Evolutionary conservation across 2,329 filamentous ascomycete species (phyloP).

Genomic region (Calonectria honghensis): DNA sequence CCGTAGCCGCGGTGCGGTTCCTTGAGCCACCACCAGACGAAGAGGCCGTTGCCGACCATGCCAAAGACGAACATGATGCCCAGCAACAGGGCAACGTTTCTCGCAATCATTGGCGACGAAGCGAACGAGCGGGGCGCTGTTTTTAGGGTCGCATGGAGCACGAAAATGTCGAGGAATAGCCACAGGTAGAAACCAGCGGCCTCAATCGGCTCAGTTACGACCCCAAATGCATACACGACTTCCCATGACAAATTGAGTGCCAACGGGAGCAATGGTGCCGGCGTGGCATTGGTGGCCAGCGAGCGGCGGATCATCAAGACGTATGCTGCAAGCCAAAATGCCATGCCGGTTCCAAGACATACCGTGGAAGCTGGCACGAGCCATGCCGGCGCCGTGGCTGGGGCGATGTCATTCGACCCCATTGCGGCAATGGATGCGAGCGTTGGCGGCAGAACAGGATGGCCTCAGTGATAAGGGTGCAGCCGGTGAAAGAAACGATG

Average conservation of each 20-base stretch:
- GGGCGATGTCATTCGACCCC: slow-evolving; percentile 63
- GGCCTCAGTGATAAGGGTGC: slow-evolving; percentile 24
- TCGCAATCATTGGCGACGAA: slow-evolving; percentile 63
- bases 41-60: slow-evolving; percentile 62
- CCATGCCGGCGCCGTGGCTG: slow-evolving; percentile 60
- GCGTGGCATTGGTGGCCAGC: slow-evolving; percentile 67
- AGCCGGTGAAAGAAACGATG: slow-evolving; percentile 17
- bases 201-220: slow-evolving; percentile 67
- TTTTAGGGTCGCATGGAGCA: slow-evolving; percentile 68
- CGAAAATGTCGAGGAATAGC: slow-evolving; percentile 69
- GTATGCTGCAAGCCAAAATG: slow-evolving; percentile 66
- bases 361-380: slow-evolving; percentile 60
- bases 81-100: slow-evolving; percentile 63
- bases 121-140: slow-evolving; percentile 67
- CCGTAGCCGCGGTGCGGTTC: slow-evolving; percentile 63
- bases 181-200: slow-evolving; percentile 66
- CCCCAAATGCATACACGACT: slow-evolving; percentile 68
- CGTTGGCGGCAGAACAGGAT: slow-evolving; percentile 2
- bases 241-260: slow-evolving; percentile 72
- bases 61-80: slow-evolving; percentile 60
- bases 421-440: slow-evolving; percentile 51
- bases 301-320: slow-evolving; percentile 68
- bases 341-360: slow-evolving; percentile 61
- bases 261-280: slow-evolving; percentile 69
- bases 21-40: slow-evolving; percentile 69